Base-by-base conservation (phyloP, 768 basidiomycete species). In the Basidioascus undulatus region DNA sequence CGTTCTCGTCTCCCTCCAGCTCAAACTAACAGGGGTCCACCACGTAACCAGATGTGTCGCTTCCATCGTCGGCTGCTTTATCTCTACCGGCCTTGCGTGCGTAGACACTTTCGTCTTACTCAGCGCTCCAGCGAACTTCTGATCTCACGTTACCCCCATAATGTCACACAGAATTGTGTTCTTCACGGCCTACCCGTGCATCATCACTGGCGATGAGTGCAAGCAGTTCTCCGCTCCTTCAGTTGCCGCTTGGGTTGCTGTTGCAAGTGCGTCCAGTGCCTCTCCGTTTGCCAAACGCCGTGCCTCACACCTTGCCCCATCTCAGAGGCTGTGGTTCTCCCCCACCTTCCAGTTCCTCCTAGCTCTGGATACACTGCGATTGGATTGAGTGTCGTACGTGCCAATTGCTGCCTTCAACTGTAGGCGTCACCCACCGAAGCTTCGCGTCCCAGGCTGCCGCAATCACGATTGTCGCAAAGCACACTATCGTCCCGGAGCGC, bases 121-220 rank as follows among this genome's bases (percentile, higher is more conserved):
- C n/a, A n/a, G n/a, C n/a, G n/a, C n/a, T n/a, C n/a, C n/a, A n/a
- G n/a, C n/a, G n/a, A n/a, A n/a, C n/a, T n/a, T n/a, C n/a, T n/a
- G n/a, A n/a, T n/a, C n/a, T n/a, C n/a, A n/a, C n/a, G n/a, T n/a
- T n/a, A n/a, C n/a, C n/a, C n/a, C n/a, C n/a, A n/a, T n/a, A n/a
- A n/a, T n/a, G n/a, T n/a, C n/a, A n/a, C n/a, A n/a, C n/a, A n/a
- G n/a, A n/a, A n/a, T n/a, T n/a, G n/a, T n/a, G n/a, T n/a, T n/a
- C n/a, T n/a, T n/a, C n/a, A n/a, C n/a, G n/a, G n/a, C 70, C 12
- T 61, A 66, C 13, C 70, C 71, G 26, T 75, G 70, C 50, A 75
- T 75, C 53, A 47, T 49, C 35, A 53, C 46, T 19, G 45, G 50
- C 25, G 46, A 38, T 13, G 61, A 59, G 25, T 45, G 57, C 39